A percentile compares a stretch with the other conserved stretches of the same genome.
phyloP scores from a whole-genome alignment of 257 asterid genomes.

The Solanum sparsipilum region DNA sequence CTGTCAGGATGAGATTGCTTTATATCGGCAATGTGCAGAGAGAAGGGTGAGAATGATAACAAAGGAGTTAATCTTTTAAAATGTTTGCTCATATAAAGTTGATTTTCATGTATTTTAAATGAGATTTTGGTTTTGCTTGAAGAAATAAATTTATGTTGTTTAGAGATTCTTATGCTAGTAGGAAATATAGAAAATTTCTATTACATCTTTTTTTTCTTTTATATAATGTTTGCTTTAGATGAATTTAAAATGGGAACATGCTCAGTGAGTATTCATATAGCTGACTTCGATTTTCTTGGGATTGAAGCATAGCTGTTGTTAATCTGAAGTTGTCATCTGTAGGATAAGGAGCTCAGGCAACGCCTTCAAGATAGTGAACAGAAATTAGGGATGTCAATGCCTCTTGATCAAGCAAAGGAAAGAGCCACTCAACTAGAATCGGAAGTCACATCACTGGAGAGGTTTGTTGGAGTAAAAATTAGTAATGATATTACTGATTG shows the following conservation, averaged over 20 bases:
- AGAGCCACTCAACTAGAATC: slow-evolving; percentile 70
- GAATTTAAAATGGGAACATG: not conserved
- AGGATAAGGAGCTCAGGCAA: slow-evolving; percentile 76
- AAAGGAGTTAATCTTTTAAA: not conserved
- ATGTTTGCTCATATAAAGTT: not conserved
- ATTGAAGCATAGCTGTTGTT: not conserved
- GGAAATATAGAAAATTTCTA: not conserved
- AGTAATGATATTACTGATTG: not conserved
- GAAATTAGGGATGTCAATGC: slow-evolving; percentile 84
- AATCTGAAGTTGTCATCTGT: slow-evolving; percentile 1
- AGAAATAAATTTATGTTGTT: not conserved
- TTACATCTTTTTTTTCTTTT: not conserved
- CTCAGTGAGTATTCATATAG: not conserved
- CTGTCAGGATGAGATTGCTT: slow-evolving; percentile 43
- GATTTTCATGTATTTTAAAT: not conserved
- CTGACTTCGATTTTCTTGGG: not conserved
- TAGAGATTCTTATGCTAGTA: not conserved
- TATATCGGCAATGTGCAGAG: slow-evolving; percentile 34
- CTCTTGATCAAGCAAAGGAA: slow-evolving; percentile 63
- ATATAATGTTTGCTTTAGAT: not conserved
- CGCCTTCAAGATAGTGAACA: slow-evolving; percentile 85
- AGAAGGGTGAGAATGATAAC: slow-evolving; percentile 30
- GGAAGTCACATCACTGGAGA: slow-evolving; percentile 68
- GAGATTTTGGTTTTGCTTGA: not conserved
- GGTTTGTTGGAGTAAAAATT: slow-evolving; percentile 28